phyloP scores from a whole-genome alignment of 169 alveolate genomes.

The Plasmodium coatneyi region DNA sequence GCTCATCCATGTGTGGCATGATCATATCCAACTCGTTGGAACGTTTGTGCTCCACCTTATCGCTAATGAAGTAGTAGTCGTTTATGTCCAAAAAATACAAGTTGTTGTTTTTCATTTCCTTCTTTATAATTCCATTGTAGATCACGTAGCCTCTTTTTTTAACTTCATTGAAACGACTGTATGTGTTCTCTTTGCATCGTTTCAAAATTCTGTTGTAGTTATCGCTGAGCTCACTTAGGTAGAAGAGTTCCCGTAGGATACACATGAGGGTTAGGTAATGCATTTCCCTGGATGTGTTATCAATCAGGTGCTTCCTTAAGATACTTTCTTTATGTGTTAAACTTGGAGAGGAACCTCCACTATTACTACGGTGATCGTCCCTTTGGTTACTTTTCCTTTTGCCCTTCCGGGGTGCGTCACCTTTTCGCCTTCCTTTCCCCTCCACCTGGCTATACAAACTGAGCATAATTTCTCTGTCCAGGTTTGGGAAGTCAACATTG shows the following conservation, averaged over 20 bases:
- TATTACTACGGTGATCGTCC: background rate
- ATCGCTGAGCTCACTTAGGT: conserved; percentile 16
- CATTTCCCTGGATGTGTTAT: conserved; percentile 26
- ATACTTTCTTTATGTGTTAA: background rate
- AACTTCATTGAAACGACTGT: background rate
- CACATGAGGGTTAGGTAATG: conserved; percentile 8
- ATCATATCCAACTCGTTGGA: background rate
- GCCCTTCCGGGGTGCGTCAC: background rate
- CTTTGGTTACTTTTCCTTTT: background rate
- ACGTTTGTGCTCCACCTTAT: background rate
- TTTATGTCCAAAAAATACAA: conserved; percentile 35
- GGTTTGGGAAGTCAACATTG: background rate
- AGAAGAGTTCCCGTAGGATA: conserved; percentile 16
- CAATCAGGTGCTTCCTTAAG: background rate
- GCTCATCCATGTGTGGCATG: background rate
- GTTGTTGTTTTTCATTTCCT: conserved; percentile 25
- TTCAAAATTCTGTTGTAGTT: conserved; percentile 16
- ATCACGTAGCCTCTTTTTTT: conserved; percentile 52
- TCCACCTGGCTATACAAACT: background rate
- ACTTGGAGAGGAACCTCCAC: background rate
- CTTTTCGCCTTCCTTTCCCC: background rate
- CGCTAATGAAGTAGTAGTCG: conserved; percentile 33
- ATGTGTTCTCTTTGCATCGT: conserved; percentile 4
- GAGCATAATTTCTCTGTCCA: conserved; percentile 36
- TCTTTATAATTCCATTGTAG: conserved; percentile 45